Base-by-base conservation (phyloP, 2,329 filamentous ascomycete genomes). In the Aureobasidium sp. region DNA sequence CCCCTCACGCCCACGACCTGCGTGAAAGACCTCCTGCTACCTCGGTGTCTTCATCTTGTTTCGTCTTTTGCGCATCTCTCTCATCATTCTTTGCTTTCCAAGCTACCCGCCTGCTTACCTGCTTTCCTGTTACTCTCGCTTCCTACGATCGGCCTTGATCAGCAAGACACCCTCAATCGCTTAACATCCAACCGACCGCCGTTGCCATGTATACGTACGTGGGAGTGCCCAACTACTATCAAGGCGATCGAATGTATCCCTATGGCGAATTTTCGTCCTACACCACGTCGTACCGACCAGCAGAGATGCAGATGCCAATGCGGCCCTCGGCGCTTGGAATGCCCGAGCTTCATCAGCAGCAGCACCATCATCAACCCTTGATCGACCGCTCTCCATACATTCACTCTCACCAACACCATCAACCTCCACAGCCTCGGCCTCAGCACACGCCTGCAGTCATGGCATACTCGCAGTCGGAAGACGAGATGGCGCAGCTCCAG, bases 401-500 rank as follows among this genome's bases (percentile, higher is more conserved):
- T 20, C 64, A 62, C 27, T 63, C 64, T 41, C 69, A 66, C 20
- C 68, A 68, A 44, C 62, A 61, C 27, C 63, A 61, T 12, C 65
- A 63, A 44, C 63, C 65, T 29, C 62, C 63, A 29, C 63, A 53
- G 42, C 63, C 65, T 34, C 67, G 64, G 29, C 52, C 65, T 34
- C 67, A 65, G 29, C 52, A 61, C n/a, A 53, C 52, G 31, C 62
- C 63, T 61, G 59, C 37, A 58, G 64, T 25, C 59, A 79, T 78
- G 76, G 68, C 70, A 34, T 74, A 74, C 67, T 69, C 73, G 64
- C 68, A 72, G 64, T 68, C 72, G 49, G 77, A 79, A 56, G 82
- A 85, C 61, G 83, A 86, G 67, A 77, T 85, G 70, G 82, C 84
- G 66, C 78, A 83, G 62, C 77, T 86, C 71, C 84, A 87, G 75